Evolutionary conservation across 2,329 filamentous ascomycete species (phyloP).

Genomic region (Arthrinium puccinioides): DNA sequence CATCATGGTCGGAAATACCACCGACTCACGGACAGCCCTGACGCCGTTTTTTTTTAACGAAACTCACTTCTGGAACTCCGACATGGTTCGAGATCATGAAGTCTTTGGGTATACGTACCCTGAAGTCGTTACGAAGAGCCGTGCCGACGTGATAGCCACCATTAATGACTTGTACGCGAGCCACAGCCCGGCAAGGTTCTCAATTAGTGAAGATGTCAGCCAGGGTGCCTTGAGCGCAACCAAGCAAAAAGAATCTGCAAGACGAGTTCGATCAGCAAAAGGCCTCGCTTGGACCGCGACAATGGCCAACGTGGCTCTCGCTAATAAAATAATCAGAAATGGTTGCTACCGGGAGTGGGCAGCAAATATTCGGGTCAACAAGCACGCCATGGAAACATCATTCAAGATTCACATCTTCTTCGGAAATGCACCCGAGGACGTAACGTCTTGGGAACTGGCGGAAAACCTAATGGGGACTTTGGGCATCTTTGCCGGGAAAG

Average conservation of each 20-base stretch:
- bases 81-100: slow-evolving; percentile 48
- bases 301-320: not conserved
- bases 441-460: slow-evolving; percentile 41
- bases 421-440: slow-evolving; percentile 38
- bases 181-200: slow-evolving; percentile 3
- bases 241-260: too few relatives aligned
- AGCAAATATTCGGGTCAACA: slow-evolving; percentile 56
- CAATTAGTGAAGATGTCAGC: not conserved
- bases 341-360: slow-evolving; percentile 55
- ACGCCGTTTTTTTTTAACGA: slow-evolving; percentile 59
- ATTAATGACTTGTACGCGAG: slow-evolving; percentile 21
- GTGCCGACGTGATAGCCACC: slow-evolving; percentile 8
- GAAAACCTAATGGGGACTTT: slow-evolving; percentile 55
- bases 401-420: slow-evolving; percentile 65
- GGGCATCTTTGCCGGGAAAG: slow-evolving; percentile 40
- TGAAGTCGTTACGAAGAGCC: slow-evolving; percentile 46
- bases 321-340: slow-evolving; percentile 1
- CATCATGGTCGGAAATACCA: slow-evolving; percentile 42
- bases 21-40: slow-evolving; percentile 49
- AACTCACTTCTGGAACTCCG: slow-evolving; percentile 62
- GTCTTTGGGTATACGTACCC: slow-evolving; percentile 70
- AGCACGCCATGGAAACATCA: slow-evolving; percentile 51
- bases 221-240: too few relatives aligned
- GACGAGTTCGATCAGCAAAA: too few relatives aligned
- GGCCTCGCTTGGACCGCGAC: not conserved